A percentile compares a stretch with the other conserved stretches of the same genome.
Evolutionary conservation across 2,329 filamentous ascomycete species (phyloP).

Genomic region (Colletotrichum euphorbiae): DNA sequence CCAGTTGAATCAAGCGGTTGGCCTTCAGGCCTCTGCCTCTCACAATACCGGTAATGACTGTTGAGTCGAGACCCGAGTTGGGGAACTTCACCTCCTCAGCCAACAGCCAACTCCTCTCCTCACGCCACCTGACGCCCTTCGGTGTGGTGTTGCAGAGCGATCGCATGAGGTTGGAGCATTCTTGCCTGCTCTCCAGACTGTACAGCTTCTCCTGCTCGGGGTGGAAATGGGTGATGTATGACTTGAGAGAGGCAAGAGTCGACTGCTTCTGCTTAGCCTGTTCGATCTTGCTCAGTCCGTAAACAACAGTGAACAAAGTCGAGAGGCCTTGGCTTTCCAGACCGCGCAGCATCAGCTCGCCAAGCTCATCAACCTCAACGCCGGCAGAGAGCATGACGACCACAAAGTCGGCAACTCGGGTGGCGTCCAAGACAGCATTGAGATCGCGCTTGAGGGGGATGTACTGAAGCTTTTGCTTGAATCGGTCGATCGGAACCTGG

Average conservation of each 20-base stretch:
- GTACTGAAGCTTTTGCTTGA: slow-evolving; percentile 95
- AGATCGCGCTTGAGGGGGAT: slow-evolving; percentile 80
- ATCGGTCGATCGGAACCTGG: slow-evolving; percentile 83
- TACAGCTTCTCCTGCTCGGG: slow-evolving; percentile 92
- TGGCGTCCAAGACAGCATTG: slow-evolving; percentile 83
- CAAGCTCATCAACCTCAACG: slow-evolving; percentile 85
- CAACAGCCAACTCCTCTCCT: slow-evolving; percentile 95
- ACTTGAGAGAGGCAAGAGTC: slow-evolving; percentile 85
- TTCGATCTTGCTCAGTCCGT: slow-evolving; percentile 82
- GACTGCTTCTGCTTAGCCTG: slow-evolving; percentile 82
- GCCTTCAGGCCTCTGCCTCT: slow-evolving; percentile 89
- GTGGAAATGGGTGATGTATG: slow-evolving; percentile 95
- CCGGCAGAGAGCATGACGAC: slow-evolving; percentile 85
- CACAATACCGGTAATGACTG: slow-evolving; percentile 85
- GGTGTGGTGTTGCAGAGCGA: slow-evolving; percentile 92
- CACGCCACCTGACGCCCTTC: slow-evolving; percentile 95
- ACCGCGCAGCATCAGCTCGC: slow-evolving; percentile 85
- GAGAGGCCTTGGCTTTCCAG: slow-evolving; percentile 96
- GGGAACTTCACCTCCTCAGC: slow-evolving; percentile 84
- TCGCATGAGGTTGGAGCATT: slow-evolving; percentile 90
- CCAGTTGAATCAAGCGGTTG: slow-evolving; percentile 89
- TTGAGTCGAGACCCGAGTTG: slow-evolving; percentile 68
- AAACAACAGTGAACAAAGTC: slow-evolving; percentile 87
- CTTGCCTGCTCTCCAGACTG: slow-evolving; percentile 87
- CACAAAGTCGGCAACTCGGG: slow-evolving; percentile 90